Percentiles rank a stretch among this genome's conserved stretches.
Conservation (phyloP, 805 yeast species). For the Wickerhamiella nectarea region DNA sequence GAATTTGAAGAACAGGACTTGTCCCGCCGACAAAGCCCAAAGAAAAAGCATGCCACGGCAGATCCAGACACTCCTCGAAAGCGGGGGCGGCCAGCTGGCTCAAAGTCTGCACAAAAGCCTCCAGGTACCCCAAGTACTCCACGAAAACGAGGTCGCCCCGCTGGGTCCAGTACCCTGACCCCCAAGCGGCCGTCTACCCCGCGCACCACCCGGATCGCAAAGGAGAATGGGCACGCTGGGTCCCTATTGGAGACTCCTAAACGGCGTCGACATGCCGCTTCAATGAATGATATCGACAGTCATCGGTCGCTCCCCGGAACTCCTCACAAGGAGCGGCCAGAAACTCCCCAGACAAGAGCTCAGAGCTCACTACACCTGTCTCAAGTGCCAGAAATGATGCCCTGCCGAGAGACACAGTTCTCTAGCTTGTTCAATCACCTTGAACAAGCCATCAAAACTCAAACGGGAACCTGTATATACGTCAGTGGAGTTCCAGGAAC, state of each 20-base stretch:
- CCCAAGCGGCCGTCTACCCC: background rate
- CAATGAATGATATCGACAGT: background rate
- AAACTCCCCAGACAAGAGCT: conserved; percentile 21
- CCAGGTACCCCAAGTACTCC: background rate
- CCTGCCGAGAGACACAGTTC: conserved; percentile 80
- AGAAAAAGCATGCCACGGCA: too few species aligned
- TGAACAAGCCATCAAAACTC: conserved; percentile 55
- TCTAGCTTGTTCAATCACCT: conserved; percentile 51
- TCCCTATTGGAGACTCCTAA: background rate
- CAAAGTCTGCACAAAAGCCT: background rate
- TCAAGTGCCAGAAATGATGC: conserved; percentile 39
- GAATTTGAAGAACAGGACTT: too few species aligned
- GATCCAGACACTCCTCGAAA: too few species aligned
- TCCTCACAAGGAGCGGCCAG: conserved; percentile 8
- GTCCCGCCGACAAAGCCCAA: too few species aligned
- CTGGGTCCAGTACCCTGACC: background rate
- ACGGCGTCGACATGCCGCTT: background rate
- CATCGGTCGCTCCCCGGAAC: conserved; percentile 9
- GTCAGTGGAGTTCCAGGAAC: conserved; percentile 97
- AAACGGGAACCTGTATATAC: conserved; percentile 72
- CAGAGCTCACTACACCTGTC: conserved; percentile 26
- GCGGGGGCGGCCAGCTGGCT: too few species aligned
- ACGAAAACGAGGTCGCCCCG: background rate
- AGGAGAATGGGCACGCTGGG: too few species aligned
- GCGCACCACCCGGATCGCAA: too few species aligned